phyloP scores from a whole-genome alignment of 768 basidiomycete genomes.

The Hygrocybe punicea region DNA sequence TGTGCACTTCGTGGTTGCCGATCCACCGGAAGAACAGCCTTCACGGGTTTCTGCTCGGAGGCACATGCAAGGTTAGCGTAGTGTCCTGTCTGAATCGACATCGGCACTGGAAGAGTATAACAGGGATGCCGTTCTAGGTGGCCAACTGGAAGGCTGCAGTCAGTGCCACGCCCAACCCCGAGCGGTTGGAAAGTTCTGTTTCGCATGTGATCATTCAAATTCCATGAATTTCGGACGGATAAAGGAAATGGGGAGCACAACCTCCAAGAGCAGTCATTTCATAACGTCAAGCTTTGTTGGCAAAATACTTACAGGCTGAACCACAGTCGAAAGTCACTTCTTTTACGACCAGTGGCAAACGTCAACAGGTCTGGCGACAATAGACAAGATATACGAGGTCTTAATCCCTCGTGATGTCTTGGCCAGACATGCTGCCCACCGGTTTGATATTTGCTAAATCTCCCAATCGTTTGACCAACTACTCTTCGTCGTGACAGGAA shows the following conservation, averaged over 20 bases:
- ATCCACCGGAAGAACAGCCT: slow-evolving; percentile 47
- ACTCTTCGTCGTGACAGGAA: neutral
- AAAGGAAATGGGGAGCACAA: slow-evolving; percentile 46
- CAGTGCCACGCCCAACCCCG: slow-evolving; percentile 47
- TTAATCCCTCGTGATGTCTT: slow-evolving; percentile 41
- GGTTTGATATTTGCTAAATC: slow-evolving; percentile 35
- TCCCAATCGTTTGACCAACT: neutral
- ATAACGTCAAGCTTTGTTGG: slow-evolving; percentile 9
- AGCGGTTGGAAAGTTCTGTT: slow-evolving; percentile 43
- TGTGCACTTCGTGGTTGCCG: slow-evolving; percentile 54
- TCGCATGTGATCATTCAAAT: slow-evolving; percentile 39
- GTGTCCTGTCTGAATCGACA: neutral
- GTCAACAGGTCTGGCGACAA: slow-evolving; percentile 32
- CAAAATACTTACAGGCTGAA: slow-evolving; percentile 7
- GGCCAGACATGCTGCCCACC: slow-evolving; percentile 47
- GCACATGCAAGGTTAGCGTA: slow-evolving; percentile 52
- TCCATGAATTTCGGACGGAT: slow-evolving; percentile 41
- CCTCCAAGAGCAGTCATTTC: slow-evolving; percentile 52
- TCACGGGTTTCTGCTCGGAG: slow-evolving; percentile 56
- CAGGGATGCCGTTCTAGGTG: slow-evolving; percentile 52
- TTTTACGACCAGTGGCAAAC: slow-evolving; percentile 56
- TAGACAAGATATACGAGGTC: slow-evolving; percentile 59
- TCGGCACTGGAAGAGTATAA: neutral
- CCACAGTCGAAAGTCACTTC: slow-evolving; percentile 40
- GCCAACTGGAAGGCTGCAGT: slow-evolving; percentile 48